A percentile compares a stretch with the other conserved stretches of the same genome.
phyloP scores from a whole-genome alignment of 495 filamentous ascomycete species.

The Mycothermus thermophilus region DNA sequence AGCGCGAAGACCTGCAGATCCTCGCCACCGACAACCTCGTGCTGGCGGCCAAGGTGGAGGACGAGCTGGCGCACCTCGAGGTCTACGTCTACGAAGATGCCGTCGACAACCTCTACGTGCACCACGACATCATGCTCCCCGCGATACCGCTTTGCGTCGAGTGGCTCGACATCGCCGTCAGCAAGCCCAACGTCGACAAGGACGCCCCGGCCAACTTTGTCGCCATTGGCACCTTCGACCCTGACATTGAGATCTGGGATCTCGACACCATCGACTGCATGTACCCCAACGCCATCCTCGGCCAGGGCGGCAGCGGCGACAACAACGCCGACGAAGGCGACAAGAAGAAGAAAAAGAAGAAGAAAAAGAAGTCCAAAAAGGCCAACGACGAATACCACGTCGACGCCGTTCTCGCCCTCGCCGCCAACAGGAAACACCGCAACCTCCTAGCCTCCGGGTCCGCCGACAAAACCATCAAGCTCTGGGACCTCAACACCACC shows the following conservation, averaged over 20 bases:
- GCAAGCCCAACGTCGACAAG: conserved; percentile 44
- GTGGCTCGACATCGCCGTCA: conserved; percentile 83
- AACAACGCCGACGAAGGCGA: conserved; percentile 27
- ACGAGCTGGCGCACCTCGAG: conserved; percentile 92
- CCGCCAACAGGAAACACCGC: conserved; percentile 80
- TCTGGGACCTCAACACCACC: conserved; percentile 88
- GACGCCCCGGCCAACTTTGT: conserved; percentile 68
- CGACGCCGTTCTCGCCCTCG: conserved; percentile 79
- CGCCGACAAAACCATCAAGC: conserved; percentile 89
- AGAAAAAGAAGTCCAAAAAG: conserved; percentile 72
- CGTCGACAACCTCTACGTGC: conserved; percentile 92
- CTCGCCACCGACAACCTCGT: conserved; percentile 84
- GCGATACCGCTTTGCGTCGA: conserved; percentile 91
- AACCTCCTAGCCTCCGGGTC: conserved; percentile 94
- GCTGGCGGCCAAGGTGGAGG: conserved; percentile 83
- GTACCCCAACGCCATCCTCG: conserved; percentile 94
- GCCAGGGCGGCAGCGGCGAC: too few species aligned
- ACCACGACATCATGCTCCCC: conserved; percentile 98
- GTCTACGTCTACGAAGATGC: conserved; percentile 94
- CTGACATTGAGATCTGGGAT: conserved; percentile 98
- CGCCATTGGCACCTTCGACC: conserved; percentile 91
- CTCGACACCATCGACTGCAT: conserved; percentile 90
- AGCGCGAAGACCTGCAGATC: conserved; percentile 89
- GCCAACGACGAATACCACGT: conserved; percentile 87
- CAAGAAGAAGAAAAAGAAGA: conserved; percentile 58